Evolutionary conservation across 192 early-diverging fungal species (phyloP).

Genomic region (Irineochytrium annulatum): DNA sequence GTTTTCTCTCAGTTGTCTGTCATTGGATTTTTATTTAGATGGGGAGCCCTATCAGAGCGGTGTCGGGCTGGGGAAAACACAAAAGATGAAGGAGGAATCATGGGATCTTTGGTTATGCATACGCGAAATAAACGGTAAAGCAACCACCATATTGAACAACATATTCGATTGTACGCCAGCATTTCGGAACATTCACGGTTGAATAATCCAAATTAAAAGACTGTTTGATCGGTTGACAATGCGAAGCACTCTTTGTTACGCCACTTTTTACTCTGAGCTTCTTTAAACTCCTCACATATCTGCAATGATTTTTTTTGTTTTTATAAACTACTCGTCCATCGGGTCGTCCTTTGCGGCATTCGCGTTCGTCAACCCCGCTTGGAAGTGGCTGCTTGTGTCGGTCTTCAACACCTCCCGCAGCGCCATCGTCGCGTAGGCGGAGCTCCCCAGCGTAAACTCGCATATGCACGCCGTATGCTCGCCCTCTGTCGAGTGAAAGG

Average conservation of each 20-base stretch:
- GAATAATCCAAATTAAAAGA: too few relatives aligned
- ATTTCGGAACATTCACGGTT: too few relatives aligned
- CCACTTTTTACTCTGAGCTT: neutral
- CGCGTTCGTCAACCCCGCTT: conserved; percentile 16
- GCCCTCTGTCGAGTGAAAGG: conserved; percentile 50
- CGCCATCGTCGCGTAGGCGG: conserved; percentile 97
- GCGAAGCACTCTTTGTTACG: neutral
- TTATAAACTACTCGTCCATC: neutral
- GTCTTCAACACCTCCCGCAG: conserved; percentile 77
- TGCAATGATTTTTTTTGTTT: neutral
- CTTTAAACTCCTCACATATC: neutral
- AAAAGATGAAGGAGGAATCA: too few relatives aligned
- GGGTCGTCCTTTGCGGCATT: neutral
- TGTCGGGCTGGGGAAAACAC: too few relatives aligned
- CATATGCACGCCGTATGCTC: conserved; percentile 67
- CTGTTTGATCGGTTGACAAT: too few relatives aligned
- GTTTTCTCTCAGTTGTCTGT: too few relatives aligned
- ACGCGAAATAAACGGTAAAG: too few relatives aligned
- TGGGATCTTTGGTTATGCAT: too few relatives aligned
- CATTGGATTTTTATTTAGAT: too few relatives aligned
- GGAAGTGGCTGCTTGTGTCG: conserved; percentile 32
- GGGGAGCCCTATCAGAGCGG: too few relatives aligned
- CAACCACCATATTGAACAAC: too few relatives aligned
- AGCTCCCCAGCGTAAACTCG: conserved; percentile 72
- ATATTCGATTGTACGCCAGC: too few relatives aligned